Conservation (phyloP, 2,329 filamentous ascomycete species). For the Diaporthe amygdali region DNA sequence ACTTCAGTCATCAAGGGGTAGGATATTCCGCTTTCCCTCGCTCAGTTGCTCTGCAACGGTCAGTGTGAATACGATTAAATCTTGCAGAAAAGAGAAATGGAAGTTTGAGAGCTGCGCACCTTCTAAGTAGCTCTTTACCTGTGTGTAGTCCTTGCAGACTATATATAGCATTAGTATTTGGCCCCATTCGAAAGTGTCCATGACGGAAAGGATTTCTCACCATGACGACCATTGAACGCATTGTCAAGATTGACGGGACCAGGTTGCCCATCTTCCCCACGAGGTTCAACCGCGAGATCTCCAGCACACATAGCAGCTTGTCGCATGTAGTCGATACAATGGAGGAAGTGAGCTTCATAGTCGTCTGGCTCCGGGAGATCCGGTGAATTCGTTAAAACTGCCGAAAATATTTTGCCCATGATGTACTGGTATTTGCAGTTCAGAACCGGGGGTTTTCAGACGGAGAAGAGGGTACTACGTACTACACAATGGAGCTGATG, state of each 20-base stretch:
- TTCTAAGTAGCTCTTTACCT: slow-evolving; percentile 30
- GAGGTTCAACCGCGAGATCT: slow-evolving; percentile 33
- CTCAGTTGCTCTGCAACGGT: slow-evolving; percentile 12
- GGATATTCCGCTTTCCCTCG: slow-evolving; percentile 16
- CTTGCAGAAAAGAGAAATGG: too few relatives aligned
- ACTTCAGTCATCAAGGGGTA: slow-evolving; percentile 14
- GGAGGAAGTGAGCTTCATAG: slow-evolving; percentile 42
- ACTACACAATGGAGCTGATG: slow-evolving; percentile 48
- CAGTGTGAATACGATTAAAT: not conserved
- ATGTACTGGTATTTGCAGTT: slow-evolving; percentile 34
- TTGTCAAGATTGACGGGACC: slow-evolving; percentile 30
- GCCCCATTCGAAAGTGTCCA: too few relatives aligned
- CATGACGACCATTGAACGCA: slow-evolving; percentile 31
- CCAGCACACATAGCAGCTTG: slow-evolving; percentile 34
- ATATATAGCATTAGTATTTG: not conserved
- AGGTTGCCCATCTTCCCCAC: slow-evolving; percentile 28
- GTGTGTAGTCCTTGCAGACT: slow-evolving; percentile 32
- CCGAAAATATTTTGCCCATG: slow-evolving; percentile 40
- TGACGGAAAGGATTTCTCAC: slow-evolving; percentile 18
- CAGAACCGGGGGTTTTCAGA: not conserved
- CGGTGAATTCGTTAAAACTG: slow-evolving; percentile 27
- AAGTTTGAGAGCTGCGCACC: slow-evolving; percentile 15
- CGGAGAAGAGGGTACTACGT: slow-evolving; percentile 10
- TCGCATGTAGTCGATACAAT: slow-evolving; percentile 37
- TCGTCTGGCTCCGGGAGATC: slow-evolving; percentile 27